phyloP scores from a whole-genome alignment of 2,329 filamentous ascomycete genomes.

The Aspergillus fumigatiaffinis region DNA sequence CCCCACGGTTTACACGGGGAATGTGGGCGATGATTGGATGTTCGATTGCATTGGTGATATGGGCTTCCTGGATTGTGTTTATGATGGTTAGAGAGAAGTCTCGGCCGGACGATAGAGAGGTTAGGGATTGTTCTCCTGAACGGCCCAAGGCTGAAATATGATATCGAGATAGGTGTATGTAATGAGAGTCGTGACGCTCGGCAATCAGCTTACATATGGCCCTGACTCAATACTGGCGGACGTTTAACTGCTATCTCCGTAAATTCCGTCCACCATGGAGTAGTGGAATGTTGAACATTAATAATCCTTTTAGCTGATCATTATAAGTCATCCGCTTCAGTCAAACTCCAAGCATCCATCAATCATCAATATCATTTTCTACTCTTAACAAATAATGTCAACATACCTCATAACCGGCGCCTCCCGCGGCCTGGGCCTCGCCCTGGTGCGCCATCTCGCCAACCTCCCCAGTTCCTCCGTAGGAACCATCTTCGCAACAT shows the following conservation, averaged over 20 bases:
- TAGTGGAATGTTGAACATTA: not conserved
- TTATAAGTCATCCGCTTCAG: not conserved
- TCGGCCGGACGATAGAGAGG: not conserved
- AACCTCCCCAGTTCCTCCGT: conserved; percentile 32
- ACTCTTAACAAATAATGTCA: conserved; percentile 29
- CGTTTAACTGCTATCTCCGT: not conserved
- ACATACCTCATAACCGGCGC: conserved; percentile 37
- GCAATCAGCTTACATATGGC: not conserved
- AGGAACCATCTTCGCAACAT: conserved; percentile 40
- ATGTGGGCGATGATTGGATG: conserved; percentile 20
- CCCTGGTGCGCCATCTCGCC: conserved; percentile 27
- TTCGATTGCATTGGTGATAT: conserved; percentile 14
- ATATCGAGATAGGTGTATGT: not conserved
- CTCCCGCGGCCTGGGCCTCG: conserved; percentile 36
- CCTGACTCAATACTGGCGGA: too few relatives aligned
- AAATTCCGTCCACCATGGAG: not conserved
- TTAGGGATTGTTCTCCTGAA: not conserved
- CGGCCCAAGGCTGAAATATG: not conserved
- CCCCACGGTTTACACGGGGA: conserved; percentile 62
- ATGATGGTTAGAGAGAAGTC: conserved; percentile 11
- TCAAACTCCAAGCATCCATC: not conserved
- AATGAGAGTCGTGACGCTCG: not conserved
- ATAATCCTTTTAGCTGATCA: not conserved
- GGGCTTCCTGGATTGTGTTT: conserved; percentile 14
- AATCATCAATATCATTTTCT: not conserved